phyloP scores from a whole-genome alignment of 1,139 yeast species.

The Pichia norvegensis region DNA sequence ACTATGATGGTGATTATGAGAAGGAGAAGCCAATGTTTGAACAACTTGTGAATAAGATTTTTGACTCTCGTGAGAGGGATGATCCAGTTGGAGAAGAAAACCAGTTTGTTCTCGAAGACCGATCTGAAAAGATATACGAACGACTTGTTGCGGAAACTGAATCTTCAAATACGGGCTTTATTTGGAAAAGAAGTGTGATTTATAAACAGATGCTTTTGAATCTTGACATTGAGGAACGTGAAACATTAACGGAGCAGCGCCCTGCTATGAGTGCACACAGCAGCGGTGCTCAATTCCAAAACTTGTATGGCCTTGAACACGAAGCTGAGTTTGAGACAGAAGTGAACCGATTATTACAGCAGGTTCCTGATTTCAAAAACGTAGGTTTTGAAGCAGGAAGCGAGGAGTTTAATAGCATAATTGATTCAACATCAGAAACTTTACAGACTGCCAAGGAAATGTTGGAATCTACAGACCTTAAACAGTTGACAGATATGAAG shows the following conservation, averaged over 20 bases:
- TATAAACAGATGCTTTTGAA: slow-evolving; percentile 25
- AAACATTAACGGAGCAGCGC: slow-evolving; percentile 11
- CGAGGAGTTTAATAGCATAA: slow-evolving; percentile 6
- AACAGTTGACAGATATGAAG: slow-evolving; percentile 15
- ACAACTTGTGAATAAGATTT: background rate
- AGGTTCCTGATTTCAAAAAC: slow-evolving; percentile 16
- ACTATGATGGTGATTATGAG: slow-evolving; percentile 8
- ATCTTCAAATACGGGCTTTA: slow-evolving; percentile 15
- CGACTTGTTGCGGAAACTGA: slow-evolving; percentile 22
- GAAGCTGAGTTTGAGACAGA: slow-evolving; percentile 7
- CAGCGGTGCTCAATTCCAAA: slow-evolving; percentile 7
- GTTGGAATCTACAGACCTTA: slow-evolving; percentile 10
- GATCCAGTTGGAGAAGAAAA: background rate
- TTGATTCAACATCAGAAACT: slow-evolving; percentile 16
- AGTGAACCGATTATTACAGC: slow-evolving; percentile 6
- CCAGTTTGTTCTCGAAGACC: slow-evolving; percentile 15
- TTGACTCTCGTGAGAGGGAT: background rate
- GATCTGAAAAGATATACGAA: slow-evolving; percentile 20
- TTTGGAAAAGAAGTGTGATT: slow-evolving; percentile 27
- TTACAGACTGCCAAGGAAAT: slow-evolving; percentile 17
- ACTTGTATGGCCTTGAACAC: slow-evolving; percentile 13
- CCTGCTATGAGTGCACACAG: background rate
- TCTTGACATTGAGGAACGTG: slow-evolving; percentile 25
- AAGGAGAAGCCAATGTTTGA: background rate
- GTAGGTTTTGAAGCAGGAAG: slow-evolving; percentile 8